Evolutionary conservation across 2,329 filamentous ascomycete species (phyloP).

Genomic region (Phaeosphaeriaceae sp.): DNA sequence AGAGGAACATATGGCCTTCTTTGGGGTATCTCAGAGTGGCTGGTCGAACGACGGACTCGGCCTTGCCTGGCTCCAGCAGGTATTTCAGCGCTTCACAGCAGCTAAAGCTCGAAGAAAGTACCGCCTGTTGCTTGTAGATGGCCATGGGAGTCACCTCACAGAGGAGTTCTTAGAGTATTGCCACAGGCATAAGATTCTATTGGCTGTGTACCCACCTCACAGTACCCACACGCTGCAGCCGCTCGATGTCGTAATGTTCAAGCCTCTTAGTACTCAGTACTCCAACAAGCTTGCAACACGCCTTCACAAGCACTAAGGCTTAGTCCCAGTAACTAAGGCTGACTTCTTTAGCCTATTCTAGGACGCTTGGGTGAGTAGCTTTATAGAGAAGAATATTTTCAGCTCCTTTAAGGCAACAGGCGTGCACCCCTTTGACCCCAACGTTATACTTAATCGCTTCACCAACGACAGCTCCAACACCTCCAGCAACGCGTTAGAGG

Average conservation of each 20-base stretch:
- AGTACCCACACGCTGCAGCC: slow-evolving; percentile 1
- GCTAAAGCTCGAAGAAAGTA: background rate
- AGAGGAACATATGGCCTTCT: background rate
- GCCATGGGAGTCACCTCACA: background rate
- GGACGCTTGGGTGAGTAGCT: background rate
- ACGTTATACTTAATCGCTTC: no score
- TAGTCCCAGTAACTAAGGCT: background rate
- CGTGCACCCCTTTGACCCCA: no score
- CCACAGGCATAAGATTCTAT: no score
- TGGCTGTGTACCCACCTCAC: no score
- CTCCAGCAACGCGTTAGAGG: no score
- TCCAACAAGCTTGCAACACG: no score
- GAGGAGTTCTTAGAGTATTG: background rate
- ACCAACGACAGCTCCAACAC: no score
- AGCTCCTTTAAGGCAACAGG: no score
- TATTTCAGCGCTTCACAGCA: background rate
- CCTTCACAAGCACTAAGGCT: background rate
- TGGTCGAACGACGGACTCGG: background rate
- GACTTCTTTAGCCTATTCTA: slow-evolving; percentile 1
- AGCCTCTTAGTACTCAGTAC: background rate
- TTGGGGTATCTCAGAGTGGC: background rate
- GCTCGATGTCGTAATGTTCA: background rate
- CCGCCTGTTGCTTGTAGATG: background rate
- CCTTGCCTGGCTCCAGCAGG: background rate
- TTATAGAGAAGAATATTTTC: background rate